These are phyloP conservation scores for Ochromonadaceae sp. DNA, from an alignment of 352 stramenopile genomes.

Conservation along the genomic window DNA sequence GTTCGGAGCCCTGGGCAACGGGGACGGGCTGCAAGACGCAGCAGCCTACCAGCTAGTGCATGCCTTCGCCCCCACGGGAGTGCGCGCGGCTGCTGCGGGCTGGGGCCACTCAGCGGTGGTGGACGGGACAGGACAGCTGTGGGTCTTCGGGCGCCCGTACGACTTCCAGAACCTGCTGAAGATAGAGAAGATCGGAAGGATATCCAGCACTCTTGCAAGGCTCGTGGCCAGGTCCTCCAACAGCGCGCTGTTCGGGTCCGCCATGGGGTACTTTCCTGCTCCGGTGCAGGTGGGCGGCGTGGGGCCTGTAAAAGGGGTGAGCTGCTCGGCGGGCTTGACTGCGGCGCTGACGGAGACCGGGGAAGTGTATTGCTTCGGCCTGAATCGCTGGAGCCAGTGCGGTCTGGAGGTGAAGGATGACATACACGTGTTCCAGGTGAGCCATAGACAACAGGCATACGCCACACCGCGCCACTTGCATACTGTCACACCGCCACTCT, in stretches of 20 bases:
- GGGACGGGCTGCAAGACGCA: no score
- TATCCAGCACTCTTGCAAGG: not conserved
- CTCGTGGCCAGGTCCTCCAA: not conserved
- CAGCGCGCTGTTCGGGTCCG: not conserved
- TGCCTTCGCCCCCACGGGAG: no score
- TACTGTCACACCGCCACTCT: no score
- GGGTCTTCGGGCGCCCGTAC: not conserved
- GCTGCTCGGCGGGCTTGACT: not conserved
- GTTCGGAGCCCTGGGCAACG: no score
- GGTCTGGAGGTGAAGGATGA: not conserved
- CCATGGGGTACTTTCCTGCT: not conserved
- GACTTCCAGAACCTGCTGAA: not conserved
- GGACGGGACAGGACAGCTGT: not conserved
- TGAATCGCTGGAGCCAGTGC: constrained; percentile 11
- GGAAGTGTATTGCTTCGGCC: not conserved
- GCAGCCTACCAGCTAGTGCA: no score
- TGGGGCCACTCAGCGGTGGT: not conserved
- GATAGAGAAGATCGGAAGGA: not conserved
- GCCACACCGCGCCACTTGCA: no score
- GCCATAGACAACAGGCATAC: no score
- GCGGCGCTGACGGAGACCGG: not conserved
- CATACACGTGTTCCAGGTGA: not conserved
- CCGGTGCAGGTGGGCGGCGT: not conserved
- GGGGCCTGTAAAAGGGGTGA: not conserved
- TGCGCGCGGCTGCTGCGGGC: not conserved